Evolutionary conservation across 2,329 filamentous ascomycete genomes (phyloP), one percentile per base, ranked within the genome.

Genomic region (Aureobasidium leucospermi): DNA sequence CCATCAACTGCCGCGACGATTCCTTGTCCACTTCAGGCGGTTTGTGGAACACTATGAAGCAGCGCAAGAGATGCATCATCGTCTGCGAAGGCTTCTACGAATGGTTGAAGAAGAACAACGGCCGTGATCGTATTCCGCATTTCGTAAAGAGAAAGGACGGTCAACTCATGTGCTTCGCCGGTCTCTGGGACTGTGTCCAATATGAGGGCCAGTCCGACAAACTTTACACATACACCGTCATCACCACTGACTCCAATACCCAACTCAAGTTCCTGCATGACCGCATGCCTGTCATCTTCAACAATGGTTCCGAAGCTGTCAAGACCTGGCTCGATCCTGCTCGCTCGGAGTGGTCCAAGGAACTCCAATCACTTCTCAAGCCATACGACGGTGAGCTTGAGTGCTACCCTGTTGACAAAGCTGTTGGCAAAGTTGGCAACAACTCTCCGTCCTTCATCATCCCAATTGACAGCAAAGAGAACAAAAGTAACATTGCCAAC

Each of bases 1-100:
- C 91, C 0, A 97, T 97, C 73, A 97, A 99, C 74, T 97, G 93
- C 71, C 86, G 93, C 3, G 89, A 93, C 68, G 93, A 97, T 73
- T 94, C 90, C 1, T 77, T 97, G 19, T 79, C 83, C 6, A 82
- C 86, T 9, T 81, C 87, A 8, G 83, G 85, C 5, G 91, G 92
- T 10, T 89, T 97, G 85, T 97, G 94, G 94, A 87, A 83, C 43
- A 85, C 83, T 1, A 95, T 97, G 88, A 96, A 96, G 75, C 85
- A 86, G 62, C 84, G 82, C 65, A 96, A 96, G 75, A 81, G 94
- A 32, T 97, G 94, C 71, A 79, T 97, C 23, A 85, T 97, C 9
- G 70, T 96, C 6, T 91, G 89, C 9, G 88, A 96, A 73, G 94
- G 94, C 1, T 99, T 97, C 73, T 99, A 90, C 68, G 94, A 99